Evolutionary conservation across 2,329 filamentous ascomycete genomes (phyloP).

Genomic region (Penicillium sp.): DNA sequence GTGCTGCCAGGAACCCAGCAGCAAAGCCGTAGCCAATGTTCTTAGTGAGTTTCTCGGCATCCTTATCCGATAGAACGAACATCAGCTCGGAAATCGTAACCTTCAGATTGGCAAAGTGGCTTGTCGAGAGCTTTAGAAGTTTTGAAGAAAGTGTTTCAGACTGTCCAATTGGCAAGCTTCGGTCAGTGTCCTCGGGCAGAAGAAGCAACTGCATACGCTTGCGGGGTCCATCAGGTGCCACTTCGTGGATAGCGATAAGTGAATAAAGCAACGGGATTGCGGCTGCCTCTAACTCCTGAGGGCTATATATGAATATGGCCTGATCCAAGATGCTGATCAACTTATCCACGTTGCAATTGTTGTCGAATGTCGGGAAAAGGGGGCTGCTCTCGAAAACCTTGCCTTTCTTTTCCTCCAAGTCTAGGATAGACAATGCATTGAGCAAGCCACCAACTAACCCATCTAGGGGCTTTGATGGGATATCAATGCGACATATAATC

Average conservation of each 20-base stretch:
- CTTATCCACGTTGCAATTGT: conserved; percentile 59
- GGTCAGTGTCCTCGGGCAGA: conserved; percentile 73
- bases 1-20: conserved; percentile 81
- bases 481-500: conserved; percentile 62
- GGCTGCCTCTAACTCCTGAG: conserved; percentile 68
- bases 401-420: conserved; percentile 58
- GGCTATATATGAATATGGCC: conserved; percentile 61
- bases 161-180: conserved; percentile 72
- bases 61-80: conserved; percentile 80
- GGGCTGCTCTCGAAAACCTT: conserved; percentile 47
- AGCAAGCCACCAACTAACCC: conserved; percentile 69
- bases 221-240: conserved; percentile 63
- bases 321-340: conserved; percentile 69
- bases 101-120: conserved; percentile 69
- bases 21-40: conserved; percentile 96
- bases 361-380: conserved; percentile 65
- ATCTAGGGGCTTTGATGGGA: conserved; percentile 66
- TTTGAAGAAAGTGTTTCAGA: conserved; percentile 71
- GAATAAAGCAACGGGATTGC: conserved; percentile 73
- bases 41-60: conserved; percentile 75
- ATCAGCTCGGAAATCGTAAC: conserved; percentile 74
- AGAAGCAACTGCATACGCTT: conserved; percentile 64
- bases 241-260: conserved; percentile 67
- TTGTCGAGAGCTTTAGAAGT: conserved; percentile 74
- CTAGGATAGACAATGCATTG: conserved; percentile 77